Evolutionary conservation across 108 stramenopile species (phyloP), one percentile per base, ranked within the genome.

Genomic region (Aurantiochytrium sp.): DNA sequence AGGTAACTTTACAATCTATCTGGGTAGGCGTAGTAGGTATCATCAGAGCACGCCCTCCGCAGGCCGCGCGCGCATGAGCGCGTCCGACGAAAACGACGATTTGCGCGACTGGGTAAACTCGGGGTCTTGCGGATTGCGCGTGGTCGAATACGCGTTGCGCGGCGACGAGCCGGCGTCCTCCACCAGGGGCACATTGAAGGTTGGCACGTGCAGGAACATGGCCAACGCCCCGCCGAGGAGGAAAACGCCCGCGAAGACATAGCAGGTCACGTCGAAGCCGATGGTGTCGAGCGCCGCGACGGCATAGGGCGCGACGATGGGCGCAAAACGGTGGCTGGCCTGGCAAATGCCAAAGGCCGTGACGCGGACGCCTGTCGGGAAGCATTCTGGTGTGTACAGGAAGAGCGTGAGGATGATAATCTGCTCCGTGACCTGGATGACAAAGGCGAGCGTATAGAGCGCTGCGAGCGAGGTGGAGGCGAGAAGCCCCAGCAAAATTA

Each of bases 311-410:
- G 73, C 73, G 45, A 81, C 30, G 30, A 81, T 81, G 21, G 73
- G 73, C n/a, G 73, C 73, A 24, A 81, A 41, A 8, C 73, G 39
- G 32, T 81, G 73, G 45, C 32, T 12, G 6, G 73, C 73, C 32
- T 81, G 73, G 73, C 73, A 81, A 41, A 81, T 30, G 15, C 73
- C 73, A 30, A 81, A 81, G 30, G 36, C 39, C n/a, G 73, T 81
- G 1, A 81, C 73, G 17, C 73, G 39, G 21, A 81, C 73, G 8
- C 19, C 45, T 12, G 73, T 81, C 1, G 73, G 73, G 32, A 81
- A 81, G 27, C 19, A 6, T n/a, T 81, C 73, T 81, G 73, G 73
- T 6, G 73, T 81, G 3, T 81, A 81, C 21, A 81, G 73, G 45
- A 30, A 81, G 42, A 81, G 45, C 27, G 73, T 81, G 21, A 48